A percentile compares a stretch with the other conserved stretches of the same genome.
These are phyloP conservation scores for Leccinum subtestaceum DNA, from an alignment of 768 basidiomycete genomes.

Conservation along the genomic window DNA sequence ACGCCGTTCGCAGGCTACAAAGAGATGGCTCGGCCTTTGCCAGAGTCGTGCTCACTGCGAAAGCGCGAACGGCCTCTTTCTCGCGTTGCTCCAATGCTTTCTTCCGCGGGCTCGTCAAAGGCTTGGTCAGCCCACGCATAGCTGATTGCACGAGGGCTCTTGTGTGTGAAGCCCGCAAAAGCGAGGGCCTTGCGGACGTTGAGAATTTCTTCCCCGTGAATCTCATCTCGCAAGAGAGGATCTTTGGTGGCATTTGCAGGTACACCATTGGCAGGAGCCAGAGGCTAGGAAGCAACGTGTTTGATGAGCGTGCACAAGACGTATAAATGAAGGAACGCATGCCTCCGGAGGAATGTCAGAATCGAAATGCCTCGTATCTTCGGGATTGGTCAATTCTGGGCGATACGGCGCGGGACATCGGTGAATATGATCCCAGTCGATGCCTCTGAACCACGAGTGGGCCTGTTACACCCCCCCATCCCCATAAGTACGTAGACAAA, in stretches of 20 bases:
- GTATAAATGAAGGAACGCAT: constrained; percentile 32
- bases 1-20: constrained; percentile 50
- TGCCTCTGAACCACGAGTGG: constrained; percentile 88
- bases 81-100: constrained; percentile 45
- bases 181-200: constrained; percentile 89
- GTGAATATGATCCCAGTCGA: constrained; percentile 89
- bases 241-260: constrained; percentile 84
- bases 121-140: constrained; percentile 75
- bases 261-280: constrained; percentile 85
- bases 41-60: constrained; percentile 58
- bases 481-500: constrained; percentile 19
- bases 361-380: constrained; percentile 94
- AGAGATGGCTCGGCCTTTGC: constrained; percentile 80
- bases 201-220: constrained; percentile 83
- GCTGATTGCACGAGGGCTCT: constrained; percentile 76
- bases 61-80: constrained; percentile 64
- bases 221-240: constrained; percentile 80
- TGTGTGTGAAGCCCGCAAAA: constrained; percentile 90
- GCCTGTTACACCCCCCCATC: constrained; percentile 41
- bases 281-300: constrained; percentile 55
- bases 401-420: constrained; percentile 82
- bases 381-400: constrained; percentile 76
- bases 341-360: constrained; percentile 92
- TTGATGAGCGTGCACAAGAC: constrained; percentile 27
- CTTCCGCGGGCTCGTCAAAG: constrained; percentile 57